Evolutionary conservation across 148 eudicot species (phyloP).

Genomic region (Heliamphora exappendiculata): DNA sequence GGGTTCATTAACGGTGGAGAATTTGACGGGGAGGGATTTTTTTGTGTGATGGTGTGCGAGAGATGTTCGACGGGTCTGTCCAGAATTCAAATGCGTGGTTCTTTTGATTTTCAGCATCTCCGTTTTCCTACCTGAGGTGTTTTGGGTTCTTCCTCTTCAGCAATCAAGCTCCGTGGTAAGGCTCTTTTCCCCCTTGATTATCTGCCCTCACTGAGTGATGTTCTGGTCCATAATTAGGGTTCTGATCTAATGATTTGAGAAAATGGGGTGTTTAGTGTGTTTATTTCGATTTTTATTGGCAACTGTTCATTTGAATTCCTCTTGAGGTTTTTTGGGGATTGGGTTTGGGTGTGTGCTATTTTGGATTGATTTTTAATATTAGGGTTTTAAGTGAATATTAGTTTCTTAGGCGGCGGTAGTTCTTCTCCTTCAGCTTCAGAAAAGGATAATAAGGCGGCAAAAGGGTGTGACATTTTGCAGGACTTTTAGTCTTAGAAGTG

Average conservation of each 20-base stretch:
- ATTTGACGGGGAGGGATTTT: no score
- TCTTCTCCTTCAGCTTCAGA: no score
- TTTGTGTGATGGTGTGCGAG: no score
- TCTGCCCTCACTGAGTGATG: not conserved
- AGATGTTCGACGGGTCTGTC: slow-evolving; percentile 22
- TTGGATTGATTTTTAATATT: not conserved
- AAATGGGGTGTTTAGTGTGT: not conserved
- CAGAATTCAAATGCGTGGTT: slow-evolving; percentile 22
- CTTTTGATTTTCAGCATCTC: slow-evolving; percentile 27
- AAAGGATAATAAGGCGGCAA: no score
- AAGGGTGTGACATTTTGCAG: no score
- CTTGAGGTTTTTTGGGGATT: not conserved
- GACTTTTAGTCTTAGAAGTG: no score
- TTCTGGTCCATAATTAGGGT: not conserved
- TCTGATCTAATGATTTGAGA: not conserved
- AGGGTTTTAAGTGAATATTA: not conserved
- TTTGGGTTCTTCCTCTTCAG: slow-evolving; percentile 22
- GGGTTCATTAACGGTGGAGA: no score
- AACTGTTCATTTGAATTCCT: not conserved
- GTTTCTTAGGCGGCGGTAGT: no score
- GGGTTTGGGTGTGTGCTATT: not conserved
- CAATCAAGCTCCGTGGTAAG: slow-evolving; percentile 30
- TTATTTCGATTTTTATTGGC: not conserved
- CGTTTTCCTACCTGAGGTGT: slow-evolving; percentile 23
- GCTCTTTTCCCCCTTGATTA: not conserved